These are phyloP conservation scores for Cyberlindnera mycetangii DNA, from an alignment of 805 yeast genomes.

Conservation along the genomic window DNA sequence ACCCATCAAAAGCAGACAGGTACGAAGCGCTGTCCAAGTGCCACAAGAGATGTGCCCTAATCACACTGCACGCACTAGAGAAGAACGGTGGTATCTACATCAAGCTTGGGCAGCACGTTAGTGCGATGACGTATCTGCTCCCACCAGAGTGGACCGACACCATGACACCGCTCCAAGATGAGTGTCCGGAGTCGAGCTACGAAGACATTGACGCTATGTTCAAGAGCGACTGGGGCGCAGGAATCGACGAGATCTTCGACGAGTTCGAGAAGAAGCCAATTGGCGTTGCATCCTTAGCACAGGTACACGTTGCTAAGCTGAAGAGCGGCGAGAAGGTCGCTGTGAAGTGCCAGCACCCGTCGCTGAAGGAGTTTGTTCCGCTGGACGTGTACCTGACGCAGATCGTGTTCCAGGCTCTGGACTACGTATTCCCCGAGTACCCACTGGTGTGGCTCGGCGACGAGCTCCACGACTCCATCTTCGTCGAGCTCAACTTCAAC, in stretches of 20 bases:
- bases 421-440: constrained; percentile 85
- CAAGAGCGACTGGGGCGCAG: constrained; percentile 56
- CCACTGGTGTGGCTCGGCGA: constrained; percentile 96
- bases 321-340: constrained; percentile 72
- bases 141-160: constrained; percentile 95
- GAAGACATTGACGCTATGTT: constrained; percentile 72
- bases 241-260: constrained; percentile 60
- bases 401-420: constrained; percentile 69
- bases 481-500: constrained; percentile 84
- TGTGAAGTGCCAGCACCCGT: constrained; percentile 92
- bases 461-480: constrained; percentile 82
- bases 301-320: constrained; percentile 79
- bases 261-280: constrained; percentile 72
- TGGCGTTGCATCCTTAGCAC: constrained; percentile 96
- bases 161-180: constrained; percentile 89
- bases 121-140: constrained; percentile 86
- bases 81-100: constrained; percentile 90
- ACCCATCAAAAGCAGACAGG: constrained; percentile 44
- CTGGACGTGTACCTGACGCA: constrained; percentile 78
- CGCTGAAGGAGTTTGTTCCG: constrained; percentile 83
- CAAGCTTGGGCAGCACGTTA: constrained; percentile 90
- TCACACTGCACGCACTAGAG: constrained; percentile 77
- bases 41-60: constrained; percentile 71
- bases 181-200: constrained; percentile 77
- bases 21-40: constrained; percentile 55